phyloP scores from a whole-genome alignment of 1,139 yeast genomes.

The Insectozyma bohioensis region DNA sequence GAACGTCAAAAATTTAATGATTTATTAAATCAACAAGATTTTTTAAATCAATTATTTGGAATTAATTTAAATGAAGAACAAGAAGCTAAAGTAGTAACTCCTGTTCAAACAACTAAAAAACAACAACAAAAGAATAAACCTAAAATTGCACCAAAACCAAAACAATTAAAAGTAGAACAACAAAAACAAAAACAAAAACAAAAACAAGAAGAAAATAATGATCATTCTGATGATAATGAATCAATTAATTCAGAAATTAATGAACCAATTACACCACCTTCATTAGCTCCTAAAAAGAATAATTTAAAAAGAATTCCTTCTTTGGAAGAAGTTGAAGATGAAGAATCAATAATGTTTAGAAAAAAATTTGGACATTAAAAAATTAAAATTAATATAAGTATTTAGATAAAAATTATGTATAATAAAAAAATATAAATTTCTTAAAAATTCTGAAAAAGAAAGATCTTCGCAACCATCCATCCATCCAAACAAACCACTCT shows the following conservation, averaged over 20 bases:
- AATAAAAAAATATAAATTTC: too few relatives aligned
- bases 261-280: slow-evolving; percentile 13
- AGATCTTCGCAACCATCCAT: too few relatives aligned
- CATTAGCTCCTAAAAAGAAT: slow-evolving; percentile 1
- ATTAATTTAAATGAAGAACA: slow-evolving; percentile 12
- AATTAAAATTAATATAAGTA: too few relatives aligned
- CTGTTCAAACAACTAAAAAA: neutral
- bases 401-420: too few relatives aligned
- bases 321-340: slow-evolving; percentile 46
- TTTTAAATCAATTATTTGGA: slow-evolving; percentile 22
- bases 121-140: slow-evolving; percentile 7
- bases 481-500: too few relatives aligned
- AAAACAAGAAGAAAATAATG: slow-evolving; percentile 2
- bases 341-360: slow-evolving; percentile 42
- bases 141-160: slow-evolving; percentile 10
- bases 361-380: slow-evolving; percentile 36
- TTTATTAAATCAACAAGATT: slow-evolving; percentile 18
- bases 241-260: slow-evolving; percentile 25
- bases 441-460: too few relatives aligned
- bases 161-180: slow-evolving; percentile 4
- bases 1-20: slow-evolving; percentile 13
- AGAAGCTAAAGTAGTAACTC: neutral
- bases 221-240: slow-evolving; percentile 21
- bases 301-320: slow-evolving; percentile 28
- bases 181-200: slow-evolving; percentile 1